Evolutionary conservation across 192 early-diverging fungal genomes (phyloP).

Genomic region (Chytriomyces confervae): DNA sequence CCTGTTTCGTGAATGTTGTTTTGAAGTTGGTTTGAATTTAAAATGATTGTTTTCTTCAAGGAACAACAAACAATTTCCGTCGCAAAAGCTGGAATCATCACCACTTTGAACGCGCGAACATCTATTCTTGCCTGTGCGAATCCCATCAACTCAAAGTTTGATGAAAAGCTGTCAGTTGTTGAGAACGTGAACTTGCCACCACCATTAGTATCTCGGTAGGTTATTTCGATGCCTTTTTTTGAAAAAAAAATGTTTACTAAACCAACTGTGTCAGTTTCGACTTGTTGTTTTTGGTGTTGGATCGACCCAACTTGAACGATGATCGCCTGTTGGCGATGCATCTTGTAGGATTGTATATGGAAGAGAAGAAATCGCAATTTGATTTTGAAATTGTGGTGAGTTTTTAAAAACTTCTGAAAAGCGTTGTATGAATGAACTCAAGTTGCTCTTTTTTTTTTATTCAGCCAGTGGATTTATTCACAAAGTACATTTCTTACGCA

Average conservation of each 20-base stretch:
- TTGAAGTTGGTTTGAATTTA: constrained; percentile 19
- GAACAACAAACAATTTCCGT: constrained; percentile 99
- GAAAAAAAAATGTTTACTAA: neutral
- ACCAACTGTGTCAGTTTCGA: constrained; percentile 73
- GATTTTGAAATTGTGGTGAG: constrained; percentile 53
- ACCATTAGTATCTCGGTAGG: constrained; percentile 85
- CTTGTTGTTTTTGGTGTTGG: constrained; percentile 88
- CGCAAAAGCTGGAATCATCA: constrained; percentile 98
- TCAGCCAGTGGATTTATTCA: constrained; percentile 80
- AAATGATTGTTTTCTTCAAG: constrained; percentile 42
- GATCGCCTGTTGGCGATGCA: constrained; percentile 90
- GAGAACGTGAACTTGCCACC: constrained; percentile 92
- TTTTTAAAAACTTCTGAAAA: constrained; percentile 5
- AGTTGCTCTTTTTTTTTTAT: neutral
- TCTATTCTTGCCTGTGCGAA: constrained; percentile 95
- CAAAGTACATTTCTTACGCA: constrained; percentile 93
- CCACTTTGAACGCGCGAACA: constrained; percentile 94
- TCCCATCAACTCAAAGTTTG: constrained; percentile 90
- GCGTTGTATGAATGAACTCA: constrained; percentile 21
- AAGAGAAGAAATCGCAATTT: constrained; percentile 52
- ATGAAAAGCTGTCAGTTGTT: constrained; percentile 78
- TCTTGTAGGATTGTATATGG: constrained; percentile 84
- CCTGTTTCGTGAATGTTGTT: neutral
- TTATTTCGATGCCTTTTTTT: constrained; percentile 5
- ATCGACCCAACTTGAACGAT: constrained; percentile 82